Evolutionary conservation across 441 rosid species (phyloP).

Genomic region (Populus hybrid): DNA sequence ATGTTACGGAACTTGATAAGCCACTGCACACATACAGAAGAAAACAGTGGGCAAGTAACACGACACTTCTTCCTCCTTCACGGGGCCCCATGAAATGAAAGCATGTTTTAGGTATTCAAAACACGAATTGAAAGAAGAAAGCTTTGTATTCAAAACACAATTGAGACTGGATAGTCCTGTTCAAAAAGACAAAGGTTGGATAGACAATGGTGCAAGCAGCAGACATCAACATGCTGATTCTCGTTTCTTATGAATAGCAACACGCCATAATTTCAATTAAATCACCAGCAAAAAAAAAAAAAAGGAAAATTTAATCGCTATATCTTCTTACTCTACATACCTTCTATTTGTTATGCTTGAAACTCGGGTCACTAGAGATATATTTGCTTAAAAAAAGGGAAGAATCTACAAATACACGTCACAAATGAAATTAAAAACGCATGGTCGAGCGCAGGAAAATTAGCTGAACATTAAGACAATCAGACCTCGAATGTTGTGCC

Average conservation of each 20-base stretch:
- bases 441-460: not conserved
- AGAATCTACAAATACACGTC: not conserved
- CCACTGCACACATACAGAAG: too few relatives aligned
- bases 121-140: too few relatives aligned
- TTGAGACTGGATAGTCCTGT: not conserved
- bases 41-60: too few relatives aligned
- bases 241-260: not conserved
- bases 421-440: slow-evolving; percentile 1
- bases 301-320: not conserved
- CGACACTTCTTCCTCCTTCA: too few relatives aligned
- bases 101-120: too few relatives aligned
- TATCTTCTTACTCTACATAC: not conserved
- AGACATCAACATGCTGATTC: not conserved
- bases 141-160: not conserved
- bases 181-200: not conserved
- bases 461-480: not conserved
- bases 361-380: not conserved
- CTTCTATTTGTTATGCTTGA: not conserved
- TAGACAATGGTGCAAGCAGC: not conserved
- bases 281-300: not conserved
- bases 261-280: not conserved
- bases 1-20: too few relatives aligned
- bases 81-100: too few relatives aligned
- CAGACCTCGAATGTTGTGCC: slow-evolving; percentile 18
- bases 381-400: not conserved